Percentiles rank a stretch among this genome's conserved stretches.
Conservation (phyloP, 2,329 filamentous ascomycete genomes). For the Curvularia verruculosa region DNA sequence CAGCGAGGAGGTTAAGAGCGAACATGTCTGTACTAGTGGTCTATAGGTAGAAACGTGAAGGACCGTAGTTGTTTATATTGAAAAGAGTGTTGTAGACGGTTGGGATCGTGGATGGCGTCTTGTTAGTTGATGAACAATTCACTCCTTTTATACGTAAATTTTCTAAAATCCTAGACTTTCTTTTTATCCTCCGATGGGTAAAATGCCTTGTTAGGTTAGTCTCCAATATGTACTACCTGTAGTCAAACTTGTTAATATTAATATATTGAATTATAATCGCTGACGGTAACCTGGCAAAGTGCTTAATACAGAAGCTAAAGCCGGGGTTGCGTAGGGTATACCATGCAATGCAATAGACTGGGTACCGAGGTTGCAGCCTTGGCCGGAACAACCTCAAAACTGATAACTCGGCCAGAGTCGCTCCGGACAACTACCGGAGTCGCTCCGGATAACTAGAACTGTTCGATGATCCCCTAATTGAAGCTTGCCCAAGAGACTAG, state of each 20-base stretch:
- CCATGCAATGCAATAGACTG: neutral
- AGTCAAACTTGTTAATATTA: neutral
- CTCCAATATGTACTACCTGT: neutral
- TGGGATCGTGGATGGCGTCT: neutral
- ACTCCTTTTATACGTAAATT: neutral
- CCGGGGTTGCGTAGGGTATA: neutral
- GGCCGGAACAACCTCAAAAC: neutral
- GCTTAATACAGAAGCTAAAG: neutral
- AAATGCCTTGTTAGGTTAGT: neutral
- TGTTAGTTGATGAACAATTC: neutral
- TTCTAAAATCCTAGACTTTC: neutral
- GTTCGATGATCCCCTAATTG: too few relatives aligned
- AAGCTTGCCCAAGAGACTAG: too few relatives aligned
- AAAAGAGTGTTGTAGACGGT: neutral
- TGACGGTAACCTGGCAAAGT: neutral
- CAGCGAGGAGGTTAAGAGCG: neutral
- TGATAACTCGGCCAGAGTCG: neutral
- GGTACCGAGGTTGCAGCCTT: neutral
- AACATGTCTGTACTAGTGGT: neutral
- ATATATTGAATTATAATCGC: neutral
- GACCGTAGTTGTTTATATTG: neutral
- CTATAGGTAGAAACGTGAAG: neutral
- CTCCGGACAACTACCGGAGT: neutral
- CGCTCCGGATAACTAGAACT: neutral
- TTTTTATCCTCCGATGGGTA: neutral